Conservation (phyloP, 2,329 filamentous ascomycete genomes). For the Podosphaera xanthii region DNA sequence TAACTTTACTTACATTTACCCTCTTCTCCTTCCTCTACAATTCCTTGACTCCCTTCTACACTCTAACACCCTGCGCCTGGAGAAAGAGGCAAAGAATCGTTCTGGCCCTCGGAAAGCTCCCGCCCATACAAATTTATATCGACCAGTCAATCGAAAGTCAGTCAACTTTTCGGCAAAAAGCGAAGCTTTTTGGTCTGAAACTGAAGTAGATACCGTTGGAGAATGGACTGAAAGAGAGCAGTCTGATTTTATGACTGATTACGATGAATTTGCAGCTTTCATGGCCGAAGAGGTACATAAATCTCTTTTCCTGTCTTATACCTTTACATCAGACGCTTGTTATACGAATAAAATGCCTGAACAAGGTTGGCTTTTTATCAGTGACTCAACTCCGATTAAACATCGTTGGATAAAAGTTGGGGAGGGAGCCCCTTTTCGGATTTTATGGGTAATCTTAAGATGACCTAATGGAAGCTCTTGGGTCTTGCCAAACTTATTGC, state of each 20-base stretch:
- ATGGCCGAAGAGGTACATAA: constrained; percentile 1
- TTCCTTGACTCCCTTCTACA: no score
- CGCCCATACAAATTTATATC: neutral
- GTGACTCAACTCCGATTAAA: no score
- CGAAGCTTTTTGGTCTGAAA: neutral
- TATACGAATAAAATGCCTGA: neutral
- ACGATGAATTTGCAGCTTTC: neutral
- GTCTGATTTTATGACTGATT: neutral
- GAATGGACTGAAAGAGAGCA: neutral
- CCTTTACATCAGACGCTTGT: neutral
- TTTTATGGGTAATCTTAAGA: neutral
- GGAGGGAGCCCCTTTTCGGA: neutral
- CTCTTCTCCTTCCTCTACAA: no score
- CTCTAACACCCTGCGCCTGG: neutral
- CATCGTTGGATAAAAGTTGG: neutral
- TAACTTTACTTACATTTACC: no score
- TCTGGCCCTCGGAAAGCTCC: neutral
- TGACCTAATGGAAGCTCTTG: neutral
- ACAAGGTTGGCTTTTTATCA: no score
- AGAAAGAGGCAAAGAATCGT: neutral
- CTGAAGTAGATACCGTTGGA: neutral
- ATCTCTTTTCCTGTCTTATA: neutral
- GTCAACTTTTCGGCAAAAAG: neutral
- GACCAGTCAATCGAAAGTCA: neutral
- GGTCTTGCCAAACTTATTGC: neutral